phyloP scores from a whole-genome alignment of 768 basidiomycete genomes.

The Russula earlei region DNA sequence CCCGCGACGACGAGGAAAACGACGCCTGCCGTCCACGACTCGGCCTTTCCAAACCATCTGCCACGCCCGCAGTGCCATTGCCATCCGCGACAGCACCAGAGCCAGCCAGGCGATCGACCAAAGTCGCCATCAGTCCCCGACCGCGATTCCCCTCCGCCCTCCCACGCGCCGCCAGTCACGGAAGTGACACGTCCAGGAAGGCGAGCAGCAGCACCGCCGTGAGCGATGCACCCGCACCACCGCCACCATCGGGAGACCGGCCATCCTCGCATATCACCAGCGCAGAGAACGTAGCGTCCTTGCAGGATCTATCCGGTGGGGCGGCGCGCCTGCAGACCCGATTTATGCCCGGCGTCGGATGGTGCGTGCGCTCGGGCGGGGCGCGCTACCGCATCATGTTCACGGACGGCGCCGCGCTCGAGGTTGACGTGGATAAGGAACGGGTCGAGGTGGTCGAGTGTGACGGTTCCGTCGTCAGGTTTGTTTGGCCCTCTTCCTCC shows the following conservation, averaged over 20 bases:
- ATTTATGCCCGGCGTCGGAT: conserved; percentile 33
- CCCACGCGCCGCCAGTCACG: background rate
- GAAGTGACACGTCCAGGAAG: conserved; percentile 13
- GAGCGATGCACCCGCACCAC: background rate
- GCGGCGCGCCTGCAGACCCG: conserved; percentile 28
- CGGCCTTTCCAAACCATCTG: background rate
- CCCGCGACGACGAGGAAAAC: background rate
- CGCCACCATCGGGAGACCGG: background rate
- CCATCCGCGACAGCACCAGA: background rate
- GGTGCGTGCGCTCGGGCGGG: conserved; percentile 35
- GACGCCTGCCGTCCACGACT: background rate
- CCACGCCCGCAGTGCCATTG: background rate
- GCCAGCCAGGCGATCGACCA: conserved; percentile 2
- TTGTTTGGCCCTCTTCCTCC: background rate
- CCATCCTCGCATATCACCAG: conserved; percentile 19
- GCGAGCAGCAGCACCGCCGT: conserved; percentile 21
- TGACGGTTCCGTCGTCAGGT: conserved; percentile 26
- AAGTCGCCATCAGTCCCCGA: conserved; percentile 15
- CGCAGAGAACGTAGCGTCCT: conserved; percentile 6
- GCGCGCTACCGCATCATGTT: conserved; percentile 38
- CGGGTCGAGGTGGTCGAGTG: conserved; percentile 29
- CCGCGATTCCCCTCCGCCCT: conserved; percentile 12
- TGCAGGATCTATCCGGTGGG: background rate
- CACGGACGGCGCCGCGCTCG: conserved; percentile 32
- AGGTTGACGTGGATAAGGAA: conserved; percentile 37